These are phyloP conservation scores for Chytriomyces sp. DNA, from an alignment of 192 early-diverging fungal species.

Conservation along the genomic window DNA sequence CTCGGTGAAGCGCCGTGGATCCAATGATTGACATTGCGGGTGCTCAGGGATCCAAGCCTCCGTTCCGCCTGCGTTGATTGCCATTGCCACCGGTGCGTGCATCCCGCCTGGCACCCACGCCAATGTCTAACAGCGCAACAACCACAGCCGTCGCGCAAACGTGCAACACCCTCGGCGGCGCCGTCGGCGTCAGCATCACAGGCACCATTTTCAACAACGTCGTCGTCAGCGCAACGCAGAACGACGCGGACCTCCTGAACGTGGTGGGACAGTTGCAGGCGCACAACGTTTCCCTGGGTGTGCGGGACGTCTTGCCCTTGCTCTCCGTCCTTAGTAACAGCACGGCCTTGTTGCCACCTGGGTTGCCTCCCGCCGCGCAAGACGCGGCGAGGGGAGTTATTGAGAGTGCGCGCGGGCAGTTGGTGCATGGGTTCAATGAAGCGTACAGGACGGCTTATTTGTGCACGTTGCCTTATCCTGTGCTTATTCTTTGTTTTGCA, in stretches of 20 bases:
- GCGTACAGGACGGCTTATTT: slow-evolving; percentile 18
- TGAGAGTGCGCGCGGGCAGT: too few species aligned
- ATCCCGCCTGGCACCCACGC: too few species aligned
- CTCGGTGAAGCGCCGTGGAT: too few species aligned
- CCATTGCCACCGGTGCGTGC: not conserved
- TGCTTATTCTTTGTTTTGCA: slow-evolving; percentile 34
- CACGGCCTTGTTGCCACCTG: too few species aligned
- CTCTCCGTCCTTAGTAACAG: too few species aligned
- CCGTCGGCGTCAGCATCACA: slow-evolving; percentile 18
- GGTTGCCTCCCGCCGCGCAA: too few species aligned
- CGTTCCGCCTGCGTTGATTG: slow-evolving; percentile 6
- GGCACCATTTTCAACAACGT: slow-evolving; percentile 31
- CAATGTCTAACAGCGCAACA: slow-evolving; percentile 51
- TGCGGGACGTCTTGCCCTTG: slow-evolving; percentile 10
- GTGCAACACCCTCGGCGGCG: slow-evolving; percentile 55
- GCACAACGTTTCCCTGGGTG: not conserved
- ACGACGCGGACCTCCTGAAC: not conserved
- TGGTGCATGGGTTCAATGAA: slow-evolving; percentile 20
- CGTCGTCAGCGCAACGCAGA: slow-evolving; percentile 40
- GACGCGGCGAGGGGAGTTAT: too few species aligned
- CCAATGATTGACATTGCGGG: not conserved
- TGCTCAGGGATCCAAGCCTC: not conserved
- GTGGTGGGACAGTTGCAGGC: not conserved
- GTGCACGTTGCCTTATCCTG: slow-evolving; percentile 33
- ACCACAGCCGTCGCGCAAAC: slow-evolving; percentile 72